These are phyloP conservation scores for Fusarium anguioides DNA, from an alignment of 2,329 filamentous ascomycete genomes.

Conservation along the genomic window DNA sequence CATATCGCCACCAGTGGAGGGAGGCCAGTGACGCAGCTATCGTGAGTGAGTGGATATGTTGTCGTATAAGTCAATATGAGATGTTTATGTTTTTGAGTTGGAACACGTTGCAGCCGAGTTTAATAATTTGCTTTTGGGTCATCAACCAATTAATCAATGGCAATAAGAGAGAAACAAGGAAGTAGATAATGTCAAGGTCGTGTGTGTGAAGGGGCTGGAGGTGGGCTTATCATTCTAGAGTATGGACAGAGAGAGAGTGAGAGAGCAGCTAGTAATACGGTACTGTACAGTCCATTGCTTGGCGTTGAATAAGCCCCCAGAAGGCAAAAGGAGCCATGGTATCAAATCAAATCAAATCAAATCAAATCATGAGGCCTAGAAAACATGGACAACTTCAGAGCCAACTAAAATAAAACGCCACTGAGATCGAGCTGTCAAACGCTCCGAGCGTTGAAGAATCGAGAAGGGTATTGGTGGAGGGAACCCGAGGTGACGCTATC, in stretches of 20 bases:
- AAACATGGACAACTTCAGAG: constrained; percentile 4
- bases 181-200: constrained; percentile 21
- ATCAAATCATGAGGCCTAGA: constrained; percentile 2
- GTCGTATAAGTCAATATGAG: constrained; percentile 15
- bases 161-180: constrained; percentile 11
- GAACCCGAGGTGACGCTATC: constrained; percentile 30
- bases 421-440: constrained; percentile 38
- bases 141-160: constrained; percentile 1
- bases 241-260: too few species aligned
- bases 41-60: neutral
- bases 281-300: constrained; percentile 34
- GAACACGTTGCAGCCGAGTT: constrained; percentile 11
- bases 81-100: constrained; percentile 9
- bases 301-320: constrained; percentile 27
- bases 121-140: neutral
- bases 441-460: constrained; percentile 32
- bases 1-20: constrained; percentile 36
- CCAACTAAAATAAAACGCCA: constrained; percentile 27
- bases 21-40: neutral
- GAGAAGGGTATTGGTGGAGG: constrained; percentile 23
- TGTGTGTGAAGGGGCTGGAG: constrained; percentile 38
- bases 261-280: constrained; percentile 5
- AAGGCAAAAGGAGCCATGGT: constrained; percentile 5
- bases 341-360: constrained; percentile 15
- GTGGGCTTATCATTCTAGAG: constrained; percentile 43